Conservation (phyloP, 768 basidiomycete genomes). For the Chlorophyllum brunneum region DNA sequence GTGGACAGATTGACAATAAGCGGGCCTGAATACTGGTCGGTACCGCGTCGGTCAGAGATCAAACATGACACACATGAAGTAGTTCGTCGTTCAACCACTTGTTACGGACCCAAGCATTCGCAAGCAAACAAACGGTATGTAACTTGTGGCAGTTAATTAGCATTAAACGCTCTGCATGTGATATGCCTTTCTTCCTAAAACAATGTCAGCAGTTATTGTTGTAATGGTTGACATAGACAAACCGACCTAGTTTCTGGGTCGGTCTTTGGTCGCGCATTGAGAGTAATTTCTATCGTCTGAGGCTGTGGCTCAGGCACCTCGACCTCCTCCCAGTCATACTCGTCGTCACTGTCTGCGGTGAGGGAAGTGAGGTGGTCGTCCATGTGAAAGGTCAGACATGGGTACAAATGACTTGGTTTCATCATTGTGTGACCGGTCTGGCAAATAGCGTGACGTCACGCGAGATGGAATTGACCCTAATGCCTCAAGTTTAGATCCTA, state of each 20-base stretch:
- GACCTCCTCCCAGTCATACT: conserved; percentile 81
- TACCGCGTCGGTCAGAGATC: background rate
- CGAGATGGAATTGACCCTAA: too few species aligned
- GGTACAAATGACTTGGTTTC: conserved; percentile 11
- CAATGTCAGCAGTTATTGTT: conserved; percentile 17
- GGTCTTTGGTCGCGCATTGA: conserved; percentile 39
- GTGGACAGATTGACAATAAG: conserved; percentile 81
- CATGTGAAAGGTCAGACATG: conserved; percentile 3
- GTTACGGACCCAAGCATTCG: conserved; percentile 74
- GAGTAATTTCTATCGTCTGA: conserved; percentile 64
- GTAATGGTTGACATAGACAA: conserved; percentile 6
- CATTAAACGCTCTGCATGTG: conserved; percentile 65
- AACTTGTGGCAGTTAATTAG: conserved; percentile 86
- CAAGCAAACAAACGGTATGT: conserved; percentile 80
- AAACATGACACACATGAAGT: conserved; percentile 63
- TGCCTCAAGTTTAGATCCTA: too few species aligned
- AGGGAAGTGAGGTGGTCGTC: conserved; percentile 5
- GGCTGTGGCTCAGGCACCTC: conserved; percentile 45
- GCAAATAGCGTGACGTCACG: conserved; percentile 7
- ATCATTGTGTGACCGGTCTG: background rate
- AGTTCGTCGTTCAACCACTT: conserved; percentile 78
- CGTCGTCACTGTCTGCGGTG: conserved; percentile 53
- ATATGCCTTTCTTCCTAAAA: conserved; percentile 44
- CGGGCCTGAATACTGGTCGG: conserved; percentile 61
- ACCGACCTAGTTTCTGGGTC: conserved; percentile 43